phyloP scores from a whole-genome alignment of 192 early-diverging fungal genomes.

The Coemansia sp. region DNA sequence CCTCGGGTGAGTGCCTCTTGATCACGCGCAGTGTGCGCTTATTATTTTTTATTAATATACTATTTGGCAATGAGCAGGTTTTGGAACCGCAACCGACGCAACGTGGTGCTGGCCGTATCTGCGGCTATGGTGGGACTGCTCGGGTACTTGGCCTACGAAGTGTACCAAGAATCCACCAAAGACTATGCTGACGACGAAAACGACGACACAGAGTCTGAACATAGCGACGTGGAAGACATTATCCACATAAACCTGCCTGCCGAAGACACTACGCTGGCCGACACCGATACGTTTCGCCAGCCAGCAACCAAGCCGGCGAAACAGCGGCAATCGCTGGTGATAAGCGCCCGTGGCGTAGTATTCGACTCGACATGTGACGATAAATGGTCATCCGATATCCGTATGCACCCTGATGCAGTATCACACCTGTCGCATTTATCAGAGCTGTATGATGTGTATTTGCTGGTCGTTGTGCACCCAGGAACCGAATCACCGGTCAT shows the following conservation, averaged over 20 bases:
- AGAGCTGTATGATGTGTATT: constrained; percentile 14
- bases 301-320: neutral
- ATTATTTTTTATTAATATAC: neutral
- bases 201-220: neutral
- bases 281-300: neutral
- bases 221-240: constrained; percentile 8
- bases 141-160: constrained; percentile 28
- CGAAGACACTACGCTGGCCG: neutral
- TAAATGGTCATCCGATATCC: constrained; percentile 16
- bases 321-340: constrained; percentile 10
- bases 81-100: constrained; percentile 15
- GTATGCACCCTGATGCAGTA: neutral
- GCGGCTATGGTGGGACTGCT: constrained; percentile 13
- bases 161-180: constrained; percentile 15
- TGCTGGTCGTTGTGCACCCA: constrained; percentile 21
- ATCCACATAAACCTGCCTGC: neutral
- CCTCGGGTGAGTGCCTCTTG: too few species aligned
- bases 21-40: neutral
- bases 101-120: constrained; percentile 11
- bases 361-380: constrained; percentile 11
- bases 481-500: neutral
- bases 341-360: constrained; percentile 34
- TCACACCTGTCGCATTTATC: constrained; percentile 9
- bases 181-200: constrained; percentile 3
- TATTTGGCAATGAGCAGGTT: constrained; percentile 20